Conservation (phyloP, 208 protist species). For the Acanthamoeba culbertsoni region DNA sequence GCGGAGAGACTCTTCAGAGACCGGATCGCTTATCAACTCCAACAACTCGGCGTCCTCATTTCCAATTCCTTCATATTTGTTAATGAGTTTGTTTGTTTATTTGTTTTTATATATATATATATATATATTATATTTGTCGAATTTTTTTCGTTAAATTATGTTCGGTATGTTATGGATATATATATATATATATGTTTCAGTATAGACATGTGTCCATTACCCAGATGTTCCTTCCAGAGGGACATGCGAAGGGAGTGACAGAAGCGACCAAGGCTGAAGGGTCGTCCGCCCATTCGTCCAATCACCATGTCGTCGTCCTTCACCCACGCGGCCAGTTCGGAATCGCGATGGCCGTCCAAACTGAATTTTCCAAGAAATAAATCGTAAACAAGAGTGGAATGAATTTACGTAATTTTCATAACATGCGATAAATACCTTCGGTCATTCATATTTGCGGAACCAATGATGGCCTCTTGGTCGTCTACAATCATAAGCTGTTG, state of each 20-base stretch:
- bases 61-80: too few relatives aligned
- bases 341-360: conserved; percentile 64
- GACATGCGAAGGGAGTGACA: conserved; percentile 46
- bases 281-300: conserved; percentile 53
- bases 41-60: neutral
- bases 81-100: too few relatives aligned
- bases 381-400: neutral
- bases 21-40: neutral
- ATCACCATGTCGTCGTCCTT: conserved; percentile 44
- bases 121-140: too few relatives aligned
- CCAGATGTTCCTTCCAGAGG: conserved; percentile 75
- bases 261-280: conserved; percentile 51
- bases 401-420: neutral
- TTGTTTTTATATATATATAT: too few relatives aligned
- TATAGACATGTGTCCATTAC: too few relatives aligned
- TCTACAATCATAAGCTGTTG: conserved; percentile 75
- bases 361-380: neutral
- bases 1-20: neutral
- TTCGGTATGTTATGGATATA: too few relatives aligned
- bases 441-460: conserved; percentile 79
- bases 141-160: too few relatives aligned
- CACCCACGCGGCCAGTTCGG: conserved; percentile 63
- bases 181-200: too few relatives aligned
- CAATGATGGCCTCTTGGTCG: conserved; percentile 69
- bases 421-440: conserved; percentile 23